Evolutionary conservation across 495 filamentous ascomycete species (phyloP).

Genomic region (Penicillium robsamsonii): DNA sequence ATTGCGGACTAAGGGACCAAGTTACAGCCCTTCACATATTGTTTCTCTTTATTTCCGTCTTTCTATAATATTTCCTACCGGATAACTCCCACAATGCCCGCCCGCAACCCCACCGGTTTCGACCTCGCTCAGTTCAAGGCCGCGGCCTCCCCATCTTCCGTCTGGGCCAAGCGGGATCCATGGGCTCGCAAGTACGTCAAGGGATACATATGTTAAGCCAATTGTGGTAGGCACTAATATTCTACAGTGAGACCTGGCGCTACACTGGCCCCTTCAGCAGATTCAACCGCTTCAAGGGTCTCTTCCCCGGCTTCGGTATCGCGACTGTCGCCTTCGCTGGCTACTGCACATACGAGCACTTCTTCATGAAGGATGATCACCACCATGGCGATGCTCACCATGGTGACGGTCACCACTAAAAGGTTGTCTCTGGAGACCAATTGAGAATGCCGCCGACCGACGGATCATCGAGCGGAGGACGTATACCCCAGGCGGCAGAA

Average conservation of each 20-base stretch:
- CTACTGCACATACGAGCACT: constrained; percentile 84
- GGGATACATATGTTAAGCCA: neutral
- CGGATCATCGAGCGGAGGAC: constrained; percentile 22
- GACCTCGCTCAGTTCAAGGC: constrained; percentile 69
- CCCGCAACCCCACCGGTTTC: constrained; percentile 80
- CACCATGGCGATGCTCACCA: constrained; percentile 50
- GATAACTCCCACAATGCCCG: constrained; percentile 39
- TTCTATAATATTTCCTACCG: constrained; percentile 13
- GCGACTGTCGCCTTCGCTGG: constrained; percentile 85
- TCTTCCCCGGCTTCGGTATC: constrained; percentile 87
- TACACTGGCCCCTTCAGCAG: constrained; percentile 87
- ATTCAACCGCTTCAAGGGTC: constrained; percentile 78
- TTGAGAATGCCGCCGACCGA: constrained; percentile 15
- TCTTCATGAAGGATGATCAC: constrained; percentile 80
- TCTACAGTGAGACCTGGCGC: constrained; percentile 83
- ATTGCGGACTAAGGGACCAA: constrained; percentile 12
- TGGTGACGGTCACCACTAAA: constrained; percentile 48
- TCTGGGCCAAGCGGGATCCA: constrained; percentile 68
- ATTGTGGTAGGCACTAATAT: constrained; percentile 17
- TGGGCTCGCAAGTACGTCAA: constrained; percentile 72
- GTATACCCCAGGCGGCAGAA: constrained; percentile 31
- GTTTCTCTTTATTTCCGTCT: constrained; percentile 8
- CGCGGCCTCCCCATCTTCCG: constrained; percentile 58
- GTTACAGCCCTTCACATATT: constrained; percentile 18
- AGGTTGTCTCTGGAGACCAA: constrained; percentile 7